Evolutionary conservation across 1,284 basidiomycete genomes (phyloP), one percentile per base, ranked within the genome.

Genomic region (Leccinum subspadiceum): DNA sequence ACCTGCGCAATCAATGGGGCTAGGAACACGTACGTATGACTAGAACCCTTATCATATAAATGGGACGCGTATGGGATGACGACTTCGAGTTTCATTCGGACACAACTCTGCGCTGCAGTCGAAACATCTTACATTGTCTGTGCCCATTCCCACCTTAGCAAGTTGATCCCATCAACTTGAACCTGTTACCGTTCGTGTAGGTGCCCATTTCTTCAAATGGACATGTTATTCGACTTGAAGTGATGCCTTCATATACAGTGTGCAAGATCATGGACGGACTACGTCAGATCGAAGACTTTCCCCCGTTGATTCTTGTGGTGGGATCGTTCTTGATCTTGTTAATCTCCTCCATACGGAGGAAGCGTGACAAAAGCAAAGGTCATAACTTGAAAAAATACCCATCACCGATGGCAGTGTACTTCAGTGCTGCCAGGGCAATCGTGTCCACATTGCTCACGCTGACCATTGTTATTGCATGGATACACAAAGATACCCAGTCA

Each of bases 241-340:
- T 13, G 12, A 37, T 17, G 7, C 22, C 29, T 26, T 12, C 33
- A 13, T 22, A 22, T 26, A 29, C 24, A 52, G 26, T 24, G 7
- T 13, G 7, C 51, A 35, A 26, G 53, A 53, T 20, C 53, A 65
- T 50, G 54, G 46, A 52, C 54, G 17, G 7, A 12, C 52, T 48
- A 12, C 13, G 15, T 53, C 29, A 2, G 4, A 20, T 31, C 56
- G 20, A 53, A 48, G 29, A 64, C 12, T 29, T 58, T 26, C 35
- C 55, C 20, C 53, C 50, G n/a, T 33, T 39, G 15, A 33, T 57
- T 2, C 33, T 50, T 46, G 46, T 22, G 5, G 22, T 22, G 6
- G 58, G 60, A 26, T 59, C 63, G 3, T 39, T 65, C 5, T 24
- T 49, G 51, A 46, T 39, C 48, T 13, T 63, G 37, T 12, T 31